Base-by-base conservation (phyloP, 2,329 filamentous ascomycete genomes). In the Phoma sp. region DNA sequence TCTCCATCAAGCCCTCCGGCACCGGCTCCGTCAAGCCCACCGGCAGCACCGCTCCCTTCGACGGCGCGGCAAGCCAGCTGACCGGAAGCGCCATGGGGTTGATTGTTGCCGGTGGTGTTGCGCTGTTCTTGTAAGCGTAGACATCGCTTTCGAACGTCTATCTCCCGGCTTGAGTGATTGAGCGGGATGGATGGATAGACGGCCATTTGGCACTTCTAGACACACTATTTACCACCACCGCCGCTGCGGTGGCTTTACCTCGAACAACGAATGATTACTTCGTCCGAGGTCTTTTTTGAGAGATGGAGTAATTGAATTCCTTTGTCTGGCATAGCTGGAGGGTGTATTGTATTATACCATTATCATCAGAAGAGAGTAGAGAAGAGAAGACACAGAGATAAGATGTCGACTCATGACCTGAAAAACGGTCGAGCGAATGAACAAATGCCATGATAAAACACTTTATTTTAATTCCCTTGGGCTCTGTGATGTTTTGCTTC, bases 91-190 rank as follows among this genome's bases (percentile, higher is more conserved):
- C 63, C 32, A 43, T 73, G 32, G 69, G 66, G n/a, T 39, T 67
- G 26, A 25, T 73, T 33, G 47, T 72, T 26, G 64, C 62, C 37
- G 71, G 70, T 6, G 71, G 67, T 62, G 70, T 69, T 57, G 71
- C 68, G 49, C 21, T 74, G 47, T 65, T 72, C 38, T 28, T 53
- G 20, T 53, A 42, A 52, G 34, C 38, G 56, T n/a, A n/a, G n/a
- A n/a, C n/a, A n/a, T n/a, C n/a, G n/a, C n/a, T 56, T 59, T 57
- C n/a, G 21, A 20, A 17, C 38, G 23, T 25, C 5, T 9, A 25
- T 25, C 23, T 5, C 23, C 23, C 23, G 9, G 18, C 33, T 3
- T 18, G 30, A 17, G 5, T 17, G 30, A 11, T 17, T 29, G 28
- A 29, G 4, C 12, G 12, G 28, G 9, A 11, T 29, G 28, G 7